Base-by-base conservation (phyloP, 352 stramenopile genomes). In the Globisporangium parvum region DNA sequence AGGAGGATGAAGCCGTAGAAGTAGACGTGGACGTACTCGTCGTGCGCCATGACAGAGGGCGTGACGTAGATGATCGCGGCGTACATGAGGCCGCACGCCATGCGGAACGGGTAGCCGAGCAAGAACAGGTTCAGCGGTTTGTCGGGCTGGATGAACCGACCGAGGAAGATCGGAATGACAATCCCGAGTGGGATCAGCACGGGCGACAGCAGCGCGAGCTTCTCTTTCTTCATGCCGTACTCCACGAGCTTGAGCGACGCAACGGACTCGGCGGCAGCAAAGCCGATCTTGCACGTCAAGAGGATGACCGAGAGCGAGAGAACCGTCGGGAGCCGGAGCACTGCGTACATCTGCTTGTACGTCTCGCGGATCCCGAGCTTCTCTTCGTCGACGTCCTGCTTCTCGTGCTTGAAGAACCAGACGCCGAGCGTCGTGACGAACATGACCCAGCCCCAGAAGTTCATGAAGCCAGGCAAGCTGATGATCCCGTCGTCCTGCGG, bases 381-480 rank as follows among this genome's bases (percentile, higher is more conserved):
- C 24, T 96, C 84, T 51, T 73, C 79, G 2, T 59, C 41, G 37
- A 63, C 51, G 21, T 88, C 75, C 0, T 63, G 55, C 47, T 90
- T 85, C 54, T 98, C 93, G 46, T 79, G 65, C 71, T 98, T 98
- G 65, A 98, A 96, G 24, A 97, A 35, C 55, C 73, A 94, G n/a
- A 98, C 83, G 31, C 88, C 77, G 31, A 95, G 45, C 23, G 94
- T 98, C 18, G 88, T 97, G 39, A 88, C 64, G 24, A 98, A 78
- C 77, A 98, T 98, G 61, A 98, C 61, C 62, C 79, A 93, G 20
- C 91, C 94, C 90, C 93, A 98, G 55, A 97, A 97, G 50, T 73
- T 75, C 83, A 98, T 97, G 57, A 98, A 98, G 1, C 73, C 75
- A 0, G 82, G 75, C 41, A 98, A 63, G 24, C 75, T 82, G 53